Evolutionary conservation across 345 rosid species (phyloP), one percentile per base, ranked within the genome.

Genomic region (Brassica nigra): DNA sequence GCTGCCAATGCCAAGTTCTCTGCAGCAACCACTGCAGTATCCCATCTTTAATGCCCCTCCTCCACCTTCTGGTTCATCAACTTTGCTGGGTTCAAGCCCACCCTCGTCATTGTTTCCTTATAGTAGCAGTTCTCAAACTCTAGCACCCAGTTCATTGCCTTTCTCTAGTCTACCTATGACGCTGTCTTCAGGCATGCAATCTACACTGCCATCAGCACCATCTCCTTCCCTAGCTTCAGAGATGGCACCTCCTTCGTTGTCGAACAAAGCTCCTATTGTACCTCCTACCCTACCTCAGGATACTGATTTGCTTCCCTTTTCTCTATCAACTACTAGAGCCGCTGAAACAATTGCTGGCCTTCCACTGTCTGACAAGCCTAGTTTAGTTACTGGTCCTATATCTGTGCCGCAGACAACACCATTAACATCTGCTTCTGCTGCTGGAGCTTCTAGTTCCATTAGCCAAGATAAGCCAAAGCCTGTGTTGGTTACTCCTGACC

Each of bases 1-100:
- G 70, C 44, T 90, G 73, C 76, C 92, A 37, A 81, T 95, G 90
- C 88, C 90, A 49, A 78, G 84, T 78, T 62, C 94, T 58, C 79
- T 91, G 87, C 97, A 83, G 78, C 96, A 86, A 61, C 91, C 90
- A 2, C 68, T 91, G 85, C 99, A 87, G 23, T 91, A 85, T 82
- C 92, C 92, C 62, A 88, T 76, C 83, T 91, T 87, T 68, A 92
- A 86, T 90, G 59, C 85, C 4, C 58, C 87, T 66, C 78, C 88
- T 68, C 76, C 88, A 29, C 18, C 18, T 18, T 18, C 18, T 18
- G 18, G 18, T 18, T 18, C 18, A 18, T 18, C 18, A 18, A 18
- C 18, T 18, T 18, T 18, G 18, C 18, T 18, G 18, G 18, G 18
- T 18, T 79, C 90, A 78, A 85, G 71, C 85, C 76, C 75, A 62